Base-by-base conservation (phyloP, 768 basidiomycete species). In the Tylopilus sp. region DNA sequence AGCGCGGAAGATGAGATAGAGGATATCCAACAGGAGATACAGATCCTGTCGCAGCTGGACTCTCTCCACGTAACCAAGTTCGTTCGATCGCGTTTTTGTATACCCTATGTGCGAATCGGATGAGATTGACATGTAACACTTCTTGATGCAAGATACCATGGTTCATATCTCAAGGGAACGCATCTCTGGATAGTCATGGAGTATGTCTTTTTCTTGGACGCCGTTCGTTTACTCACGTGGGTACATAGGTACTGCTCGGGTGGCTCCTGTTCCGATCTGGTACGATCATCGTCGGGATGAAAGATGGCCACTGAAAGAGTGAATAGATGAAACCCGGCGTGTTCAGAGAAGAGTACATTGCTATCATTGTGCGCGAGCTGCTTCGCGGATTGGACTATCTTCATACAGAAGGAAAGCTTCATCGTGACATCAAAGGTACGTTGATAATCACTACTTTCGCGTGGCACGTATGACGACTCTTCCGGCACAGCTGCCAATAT, bases 131-230 rank as follows among this genome's bases (percentile, higher is more conserved):
- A 54, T 61, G 45, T 53, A 48, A 52, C 46, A 12, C 52, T 66
- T 65, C 46, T 58, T 59, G 39, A 57, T 45, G 50, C 57, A 65
- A 83, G 93, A 77, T 98, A 98, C 68, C 91, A 98, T 75, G 97
- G 97, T 38, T 94, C 91, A 30, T 99, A 76, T 73, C 77, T 99
- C 64, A 95, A 98, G 68, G 95, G 94, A 15, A 91, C 95, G 6
- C 85, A 95, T 68, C 78, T 99, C 22, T 99, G 97, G 97, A 99
- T 98, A 66, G 91, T 98, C 61, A 98, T 98, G 95, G 91, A 93
- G 91, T 93, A 61, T 51, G 84, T 75, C 17, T 13, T 53, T 21
- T 26, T 48, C 36, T 20, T 43, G 35, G 21, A n/a, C 38, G 0
- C 41, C 33, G 39, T 39, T n/a, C 30, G 11, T 44, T 45, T 42